phyloP scores from a whole-genome alignment of 768 basidiomycete species.

The Sarcodon aspratus region DNA sequence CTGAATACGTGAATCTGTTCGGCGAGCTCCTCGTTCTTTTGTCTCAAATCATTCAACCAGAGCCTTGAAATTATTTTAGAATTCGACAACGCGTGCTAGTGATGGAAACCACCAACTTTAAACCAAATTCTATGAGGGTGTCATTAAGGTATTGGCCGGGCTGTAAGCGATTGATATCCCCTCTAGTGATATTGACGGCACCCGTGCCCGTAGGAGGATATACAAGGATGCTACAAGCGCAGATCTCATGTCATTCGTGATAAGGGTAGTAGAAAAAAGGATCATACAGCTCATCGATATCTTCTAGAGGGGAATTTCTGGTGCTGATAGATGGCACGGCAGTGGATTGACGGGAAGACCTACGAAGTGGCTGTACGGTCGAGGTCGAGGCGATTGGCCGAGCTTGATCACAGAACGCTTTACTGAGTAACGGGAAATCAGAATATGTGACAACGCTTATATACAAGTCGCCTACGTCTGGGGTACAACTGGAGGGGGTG shows the following conservation, averaged over 20 bases:
- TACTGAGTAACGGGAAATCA: too few species aligned
- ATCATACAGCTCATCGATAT: constrained; percentile 59
- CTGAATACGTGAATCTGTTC: constrained; percentile 84
- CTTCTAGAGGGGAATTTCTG: constrained; percentile 13
- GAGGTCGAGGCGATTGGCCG: too few species aligned
- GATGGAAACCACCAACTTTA: constrained; percentile 50
- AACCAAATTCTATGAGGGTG: constrained; percentile 90
- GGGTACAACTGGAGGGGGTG: too few species aligned
- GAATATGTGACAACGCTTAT: too few species aligned
- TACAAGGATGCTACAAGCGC: constrained; percentile 46
- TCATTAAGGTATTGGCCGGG: constrained; percentile 90
- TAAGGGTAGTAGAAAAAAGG: neutral
- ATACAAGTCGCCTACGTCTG: too few species aligned
- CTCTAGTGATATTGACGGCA: constrained; percentile 71
- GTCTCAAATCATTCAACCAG: constrained; percentile 53
- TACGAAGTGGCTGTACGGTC: neutral
- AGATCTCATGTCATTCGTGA: neutral
- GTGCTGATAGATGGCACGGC: neutral
- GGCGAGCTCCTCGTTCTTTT: constrained; percentile 45
- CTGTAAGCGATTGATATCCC: constrained; percentile 63
- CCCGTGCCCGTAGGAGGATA: constrained; percentile 64
- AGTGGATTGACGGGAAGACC: neutral
- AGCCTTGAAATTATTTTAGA: too few species aligned
- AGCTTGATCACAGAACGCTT: too few species aligned
- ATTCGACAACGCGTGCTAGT: too few species aligned